Percentiles rank a stretch among this genome's conserved stretches.
Evolutionary conservation across 352 stramenopile genomes (phyloP).

Genomic region (Peronosclerospora sorghi): DNA sequence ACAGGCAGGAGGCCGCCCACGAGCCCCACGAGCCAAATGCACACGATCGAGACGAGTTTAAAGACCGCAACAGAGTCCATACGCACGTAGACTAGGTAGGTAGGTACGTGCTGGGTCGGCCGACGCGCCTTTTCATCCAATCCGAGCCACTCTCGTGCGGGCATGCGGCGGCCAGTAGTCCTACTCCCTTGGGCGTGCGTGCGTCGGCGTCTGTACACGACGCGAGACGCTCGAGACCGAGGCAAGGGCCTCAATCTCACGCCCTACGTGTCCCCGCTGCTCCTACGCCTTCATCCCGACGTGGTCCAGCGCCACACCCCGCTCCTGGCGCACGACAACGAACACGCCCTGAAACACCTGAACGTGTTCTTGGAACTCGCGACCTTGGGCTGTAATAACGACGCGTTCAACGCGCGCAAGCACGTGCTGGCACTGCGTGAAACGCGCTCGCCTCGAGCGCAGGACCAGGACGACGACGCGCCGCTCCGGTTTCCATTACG

Average conservation of each 20-base stretch:
- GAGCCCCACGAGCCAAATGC: constrained; percentile 64
- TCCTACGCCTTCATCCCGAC: constrained; percentile 62
- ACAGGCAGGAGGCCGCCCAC: constrained; percentile 41
- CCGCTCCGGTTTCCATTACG: constrained; percentile 38
- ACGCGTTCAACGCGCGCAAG: constrained; percentile 41
- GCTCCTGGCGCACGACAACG: constrained; percentile 37
- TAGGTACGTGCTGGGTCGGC: no score
- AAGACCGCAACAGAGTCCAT: constrained; percentile 61
- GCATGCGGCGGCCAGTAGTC: constrained; percentile 10
- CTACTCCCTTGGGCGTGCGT: neutral
- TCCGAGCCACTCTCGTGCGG: no score
- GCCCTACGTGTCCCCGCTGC: constrained; percentile 48
- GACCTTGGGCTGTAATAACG: constrained; percentile 53
- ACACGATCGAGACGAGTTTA: constrained; percentile 66
- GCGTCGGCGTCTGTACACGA: constrained; percentile 11
- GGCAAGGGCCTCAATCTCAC: constrained; percentile 44
- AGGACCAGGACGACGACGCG: constrained; percentile 31
- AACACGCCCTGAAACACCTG: constrained; percentile 67
- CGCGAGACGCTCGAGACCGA: neutral
- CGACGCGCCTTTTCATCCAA: no score
- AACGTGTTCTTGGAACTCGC: constrained; percentile 69
- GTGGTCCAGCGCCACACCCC: constrained; percentile 39
- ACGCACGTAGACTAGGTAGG: no score
- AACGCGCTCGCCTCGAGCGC: constrained; percentile 2
- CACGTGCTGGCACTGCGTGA: constrained; percentile 30